Base-by-base conservation (phyloP, 768 basidiomycete genomes). In the Leccinum fibrillosum region DNA sequence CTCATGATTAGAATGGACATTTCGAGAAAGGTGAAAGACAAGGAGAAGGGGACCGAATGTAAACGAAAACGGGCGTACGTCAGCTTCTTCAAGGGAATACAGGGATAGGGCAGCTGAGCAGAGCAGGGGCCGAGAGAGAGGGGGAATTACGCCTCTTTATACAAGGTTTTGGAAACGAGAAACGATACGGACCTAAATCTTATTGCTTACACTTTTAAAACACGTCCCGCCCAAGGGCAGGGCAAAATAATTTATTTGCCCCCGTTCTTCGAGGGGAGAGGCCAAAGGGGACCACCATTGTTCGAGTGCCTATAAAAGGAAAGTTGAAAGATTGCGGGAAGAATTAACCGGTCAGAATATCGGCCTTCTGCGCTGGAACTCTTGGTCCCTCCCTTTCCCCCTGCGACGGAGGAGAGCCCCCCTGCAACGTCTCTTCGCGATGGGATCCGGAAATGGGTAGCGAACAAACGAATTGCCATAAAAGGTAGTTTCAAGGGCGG, bases 391-490 rank as follows among this genome's bases (percentile, higher is more conserved):
- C 42, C 42, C 47, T 48, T 25, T 48, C 60, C 60, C 63, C 67
- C 66, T 68, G 71, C 65, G 68, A 68, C 65, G 62, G 63, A 53
- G 47, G 54, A 15, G 42, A 44, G 42, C 42, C 19, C 54, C 54
- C 65, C 49, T 56, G 55, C 61, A 30, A 55, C 64, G 47, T 48
- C 64, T 34, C 32, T 63, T 69, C 67, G 66, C 67, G 67, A 67
- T 61, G 55, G 54, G 55, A 48, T 57, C 66, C 71, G 62, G 66
- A 72, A 74, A 72, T 62, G 69, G 71, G 49, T 13, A 74, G 52
- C 61, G 56, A 74, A 72, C 72, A 72, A 72, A 72, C 71, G 71
- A 56, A 71, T 74, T 74, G 59, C 71, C 69, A 60, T 67, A 72
- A 66, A 7, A 60, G 72, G 71, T 54, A 72, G 69, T 72, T 72